These are phyloP conservation scores for Malus sylvestris DNA, from an alignment of 306 rosid species.

Conservation along the genomic window DNA sequence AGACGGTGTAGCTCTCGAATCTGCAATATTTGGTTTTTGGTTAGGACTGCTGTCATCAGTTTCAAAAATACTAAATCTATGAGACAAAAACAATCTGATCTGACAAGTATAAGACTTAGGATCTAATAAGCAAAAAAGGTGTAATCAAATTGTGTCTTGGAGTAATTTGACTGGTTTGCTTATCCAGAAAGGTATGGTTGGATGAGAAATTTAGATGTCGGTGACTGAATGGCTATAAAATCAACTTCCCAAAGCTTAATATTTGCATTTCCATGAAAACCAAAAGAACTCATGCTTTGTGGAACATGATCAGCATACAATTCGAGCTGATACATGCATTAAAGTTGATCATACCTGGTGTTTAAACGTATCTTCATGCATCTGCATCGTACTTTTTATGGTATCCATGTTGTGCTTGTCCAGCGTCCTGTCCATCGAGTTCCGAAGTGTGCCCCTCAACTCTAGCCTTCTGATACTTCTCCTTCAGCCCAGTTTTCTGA, in stretches of 20 bases:
- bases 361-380: slow-evolving; percentile 76
- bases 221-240: background rate
- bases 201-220: background rate
- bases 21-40: slow-evolving; percentile 34
- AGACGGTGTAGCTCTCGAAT: slow-evolving; percentile 77
- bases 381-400: slow-evolving; percentile 78
- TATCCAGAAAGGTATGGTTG: background rate
- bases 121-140: background rate
- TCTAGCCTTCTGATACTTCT: slow-evolving; percentile 21
- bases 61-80: background rate
- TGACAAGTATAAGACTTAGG: background rate
- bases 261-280: background rate
- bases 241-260: background rate
- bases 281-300: background rate
- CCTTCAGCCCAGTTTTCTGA: slow-evolving; percentile 36
- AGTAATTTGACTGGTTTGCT: background rate
- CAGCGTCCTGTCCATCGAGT: slow-evolving; percentile 50
- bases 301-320: background rate
- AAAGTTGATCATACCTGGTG: slow-evolving; percentile 50
- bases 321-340: background rate
- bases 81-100: background rate
- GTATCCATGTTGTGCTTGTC: slow-evolving; percentile 49
- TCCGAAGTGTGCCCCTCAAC: slow-evolving; percentile 26
- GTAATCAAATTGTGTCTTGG: background rate
- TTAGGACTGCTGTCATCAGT: background rate